phyloP scores from a whole-genome alignment of 2,329 filamentous ascomycete species.

The Penicillium sp. region DNA sequence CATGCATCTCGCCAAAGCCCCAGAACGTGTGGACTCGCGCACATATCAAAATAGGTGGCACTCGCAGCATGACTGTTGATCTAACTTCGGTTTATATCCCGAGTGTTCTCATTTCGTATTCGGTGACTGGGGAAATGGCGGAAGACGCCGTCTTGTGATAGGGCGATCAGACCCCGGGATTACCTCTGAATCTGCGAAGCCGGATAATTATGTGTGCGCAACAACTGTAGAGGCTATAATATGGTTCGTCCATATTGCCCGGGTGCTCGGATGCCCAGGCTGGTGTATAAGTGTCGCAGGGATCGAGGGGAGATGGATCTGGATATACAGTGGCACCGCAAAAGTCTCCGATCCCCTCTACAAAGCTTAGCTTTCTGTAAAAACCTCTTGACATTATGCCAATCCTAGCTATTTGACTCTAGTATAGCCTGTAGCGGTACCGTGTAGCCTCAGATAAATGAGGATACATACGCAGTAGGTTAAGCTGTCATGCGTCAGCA shows the following conservation, averaged over 20 bases:
- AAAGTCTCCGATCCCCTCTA: too few species aligned
- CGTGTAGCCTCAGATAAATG: too few species aligned
- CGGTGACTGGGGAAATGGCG: neutral
- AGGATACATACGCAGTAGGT: too few species aligned
- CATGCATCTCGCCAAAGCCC: conserved; percentile 15
- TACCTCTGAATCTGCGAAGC: neutral
- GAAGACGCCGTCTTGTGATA: conserved; percentile 3
- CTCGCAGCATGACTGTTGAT: too few species aligned
- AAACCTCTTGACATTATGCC: too few species aligned
- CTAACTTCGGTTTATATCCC: neutral
- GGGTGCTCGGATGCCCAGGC: neutral
- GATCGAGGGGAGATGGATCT: neutral
- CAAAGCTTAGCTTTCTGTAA: too few species aligned
- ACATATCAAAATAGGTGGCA: neutral
- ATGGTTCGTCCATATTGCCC: conserved; percentile 1
- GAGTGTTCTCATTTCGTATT: neutral
- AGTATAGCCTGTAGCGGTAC: too few species aligned
- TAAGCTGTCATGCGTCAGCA: too few species aligned
- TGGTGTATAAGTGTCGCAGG: neutral
- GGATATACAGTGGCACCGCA: too few species aligned
- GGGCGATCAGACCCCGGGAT: conserved; percentile 11
- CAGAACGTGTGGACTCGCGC: conserved; percentile 15
- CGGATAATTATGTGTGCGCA: neutral
- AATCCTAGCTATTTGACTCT: too few species aligned
- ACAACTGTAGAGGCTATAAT: neutral